phyloP scores from a whole-genome alignment of 2,329 filamentous ascomycete genomes.

The Chaetomium olivaceum region DNA sequence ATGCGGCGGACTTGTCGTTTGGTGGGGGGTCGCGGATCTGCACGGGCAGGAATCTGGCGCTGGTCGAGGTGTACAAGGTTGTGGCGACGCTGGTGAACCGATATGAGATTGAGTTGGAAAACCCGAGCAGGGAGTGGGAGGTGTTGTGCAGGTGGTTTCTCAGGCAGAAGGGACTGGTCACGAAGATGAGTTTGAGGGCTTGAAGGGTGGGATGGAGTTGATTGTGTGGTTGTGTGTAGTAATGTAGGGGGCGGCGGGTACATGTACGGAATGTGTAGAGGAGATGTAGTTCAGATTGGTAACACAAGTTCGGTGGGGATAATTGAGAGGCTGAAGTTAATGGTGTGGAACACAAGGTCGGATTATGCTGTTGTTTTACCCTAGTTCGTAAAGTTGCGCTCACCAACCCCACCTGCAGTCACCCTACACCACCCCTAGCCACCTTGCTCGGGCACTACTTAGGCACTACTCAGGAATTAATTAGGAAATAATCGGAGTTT shows the following conservation, averaged over 20 bases:
- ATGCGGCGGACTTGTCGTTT: constrained; percentile 32
- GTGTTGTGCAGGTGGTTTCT: constrained; percentile 22
- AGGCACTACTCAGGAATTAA: too few relatives aligned
- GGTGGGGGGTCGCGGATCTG: constrained; percentile 37
- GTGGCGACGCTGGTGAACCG: constrained; percentile 47
- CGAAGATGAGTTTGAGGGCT: constrained; percentile 3
- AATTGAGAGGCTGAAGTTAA: not conserved
- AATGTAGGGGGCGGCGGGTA: too few relatives aligned
- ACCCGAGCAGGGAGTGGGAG: constrained; percentile 23
- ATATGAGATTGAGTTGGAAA: constrained; percentile 35
- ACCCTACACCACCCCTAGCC: too few relatives aligned
- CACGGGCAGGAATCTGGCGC: constrained; percentile 39
- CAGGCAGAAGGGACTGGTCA: constrained; percentile 15
- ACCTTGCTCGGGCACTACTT: too few relatives aligned
- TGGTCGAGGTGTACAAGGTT: constrained; percentile 40
- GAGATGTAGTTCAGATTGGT: not conserved
- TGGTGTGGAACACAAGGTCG: not conserved
- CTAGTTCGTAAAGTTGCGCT: too few relatives aligned
- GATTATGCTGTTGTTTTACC: too few relatives aligned
- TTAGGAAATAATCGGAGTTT: too few relatives aligned
- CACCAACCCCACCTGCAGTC: too few relatives aligned
- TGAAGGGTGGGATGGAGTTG: not conserved
- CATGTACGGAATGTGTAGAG: not conserved
- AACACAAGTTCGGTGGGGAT: not conserved
- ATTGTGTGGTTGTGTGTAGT: too few relatives aligned